Conservation (phyloP, 139 green algal genomes). For the Chlamydomonas eustigma region DNA sequence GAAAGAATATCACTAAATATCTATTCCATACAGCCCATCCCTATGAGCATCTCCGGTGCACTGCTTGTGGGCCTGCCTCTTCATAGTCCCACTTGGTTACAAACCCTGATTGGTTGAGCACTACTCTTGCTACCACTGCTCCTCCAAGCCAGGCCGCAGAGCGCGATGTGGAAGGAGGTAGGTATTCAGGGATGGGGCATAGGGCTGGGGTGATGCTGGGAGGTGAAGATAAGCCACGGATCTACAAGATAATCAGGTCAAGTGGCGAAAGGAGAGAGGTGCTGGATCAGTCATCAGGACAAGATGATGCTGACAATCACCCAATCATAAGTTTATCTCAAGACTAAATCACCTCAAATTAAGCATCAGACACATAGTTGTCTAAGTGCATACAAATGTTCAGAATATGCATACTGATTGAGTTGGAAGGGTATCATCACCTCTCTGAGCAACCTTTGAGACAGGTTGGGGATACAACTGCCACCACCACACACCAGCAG, state of each 20-base stretch:
- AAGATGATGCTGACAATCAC: no score
- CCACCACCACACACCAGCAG: slow-evolving; percentile 48
- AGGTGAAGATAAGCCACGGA: not conserved
- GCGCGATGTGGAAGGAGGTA: slow-evolving; percentile 4
- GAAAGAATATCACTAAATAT: no score
- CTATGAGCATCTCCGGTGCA: slow-evolving; percentile 68
- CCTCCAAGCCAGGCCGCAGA: slow-evolving; percentile 79
- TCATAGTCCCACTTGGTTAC: slow-evolving; percentile 85
- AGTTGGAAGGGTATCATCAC: no score
- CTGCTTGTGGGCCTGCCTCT: slow-evolving; percentile 60
- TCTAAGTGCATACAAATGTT: no score
- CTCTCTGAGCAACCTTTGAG: slow-evolving; percentile 39
- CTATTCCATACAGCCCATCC: no score
- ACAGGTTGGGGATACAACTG: slow-evolving; percentile 7
- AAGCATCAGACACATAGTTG: no score
- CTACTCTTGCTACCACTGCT: slow-evolving; percentile 78
- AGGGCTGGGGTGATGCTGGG: slow-evolving; percentile 26
- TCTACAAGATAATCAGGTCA: not conserved
- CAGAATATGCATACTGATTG: no score
- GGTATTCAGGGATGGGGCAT: slow-evolving; percentile 20
- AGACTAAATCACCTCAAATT: no score
- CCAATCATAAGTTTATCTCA: no score
- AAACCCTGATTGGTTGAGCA: slow-evolving; percentile 68
- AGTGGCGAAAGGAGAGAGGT: no score
- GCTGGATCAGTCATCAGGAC: no score